Evolutionary conservation across 108 stramenopile genomes (phyloP).

Genomic region (Skeletonema menzelii): DNA sequence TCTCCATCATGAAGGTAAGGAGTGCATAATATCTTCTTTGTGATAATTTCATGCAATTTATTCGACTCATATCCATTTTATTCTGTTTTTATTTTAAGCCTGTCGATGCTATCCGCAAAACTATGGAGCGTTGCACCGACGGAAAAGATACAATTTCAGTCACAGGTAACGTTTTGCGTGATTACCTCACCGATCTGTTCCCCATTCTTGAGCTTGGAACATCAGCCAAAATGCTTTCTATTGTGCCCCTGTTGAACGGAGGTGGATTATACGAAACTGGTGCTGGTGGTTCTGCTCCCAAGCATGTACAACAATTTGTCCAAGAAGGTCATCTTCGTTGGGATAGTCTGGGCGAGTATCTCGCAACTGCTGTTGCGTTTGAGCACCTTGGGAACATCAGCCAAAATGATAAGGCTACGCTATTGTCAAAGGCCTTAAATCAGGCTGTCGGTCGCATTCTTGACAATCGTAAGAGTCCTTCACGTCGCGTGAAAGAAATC

Average conservation of each 20-base stretch:
- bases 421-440: conserved; percentile 82
- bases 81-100: conserved; percentile 35
- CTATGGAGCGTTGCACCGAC: conserved; percentile 86
- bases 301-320: conserved; percentile 93
- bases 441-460: conserved; percentile 88
- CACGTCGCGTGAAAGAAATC: conserved; percentile 88
- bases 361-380: conserved; percentile 74
- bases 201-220: conserved; percentile 94
- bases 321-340: conserved; percentile 92
- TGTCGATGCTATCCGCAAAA: conserved; percentile 80
- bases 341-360: conserved; percentile 67
- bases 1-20: conserved; percentile 77
- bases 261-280: conserved; percentile 95
- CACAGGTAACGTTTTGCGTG: conserved; percentile 94
- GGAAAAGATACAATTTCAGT: conserved; percentile 92
- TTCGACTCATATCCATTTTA: not conserved
- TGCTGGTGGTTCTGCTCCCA: conserved; percentile 93
- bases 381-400: conserved; percentile 63
- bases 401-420: conserved; percentile 68
- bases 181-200: conserved; percentile 92
- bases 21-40: not conserved
- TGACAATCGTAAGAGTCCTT: conserved; percentile 85
- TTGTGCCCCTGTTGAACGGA: conserved; percentile 90
- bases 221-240: conserved; percentile 94
- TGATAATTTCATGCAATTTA: not conserved